Conservation (phyloP, 495 filamentous ascomycete genomes). For the Xylaria scruposa region DNA sequence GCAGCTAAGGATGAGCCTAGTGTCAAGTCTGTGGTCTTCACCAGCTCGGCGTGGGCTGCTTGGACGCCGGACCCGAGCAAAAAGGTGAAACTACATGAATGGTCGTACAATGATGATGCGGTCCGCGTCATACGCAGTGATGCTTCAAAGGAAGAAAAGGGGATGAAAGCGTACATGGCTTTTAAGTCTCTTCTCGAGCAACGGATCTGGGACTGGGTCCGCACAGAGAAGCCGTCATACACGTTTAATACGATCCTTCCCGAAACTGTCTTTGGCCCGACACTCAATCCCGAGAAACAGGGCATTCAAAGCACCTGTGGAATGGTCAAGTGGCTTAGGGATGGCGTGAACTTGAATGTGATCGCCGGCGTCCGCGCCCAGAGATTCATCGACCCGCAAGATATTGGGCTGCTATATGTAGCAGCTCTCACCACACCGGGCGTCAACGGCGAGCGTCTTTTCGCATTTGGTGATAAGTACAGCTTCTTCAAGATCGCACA, state of each 20-base stretch:
- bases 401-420: conserved; percentile 37
- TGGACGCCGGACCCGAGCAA: conserved; percentile 37
- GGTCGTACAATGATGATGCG: conserved; percentile 41
- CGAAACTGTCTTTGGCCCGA: conserved; percentile 41
- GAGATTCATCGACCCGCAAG: conserved; percentile 38
- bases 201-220: conserved; percentile 43
- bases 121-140: conserved; percentile 30
- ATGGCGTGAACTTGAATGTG: conserved; percentile 35
- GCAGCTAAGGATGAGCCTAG: conserved; percentile 27
- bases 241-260: conserved; percentile 40
- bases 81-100: conserved; percentile 26
- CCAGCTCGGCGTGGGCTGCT: conserved; percentile 39
- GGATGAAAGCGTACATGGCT: conserved; percentile 40
- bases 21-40: conserved; percentile 37
- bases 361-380: conserved; percentile 34
- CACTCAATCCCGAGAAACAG: conserved; percentile 38
- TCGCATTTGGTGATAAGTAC: conserved; percentile 37
- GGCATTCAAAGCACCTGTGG: conserved; percentile 38
- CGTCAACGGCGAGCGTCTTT: conserved; percentile 40
- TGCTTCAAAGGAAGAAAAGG: conserved; percentile 23
- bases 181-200: conserved; percentile 42
- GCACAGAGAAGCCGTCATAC: conserved; percentile 33
- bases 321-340: conserved; percentile 38
- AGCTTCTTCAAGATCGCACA: conserved; percentile 35
- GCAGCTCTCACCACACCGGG: conserved; percentile 35